Conservation (phyloP, 1,284 basidiomycete genomes). For the Athelia sp. region DNA sequence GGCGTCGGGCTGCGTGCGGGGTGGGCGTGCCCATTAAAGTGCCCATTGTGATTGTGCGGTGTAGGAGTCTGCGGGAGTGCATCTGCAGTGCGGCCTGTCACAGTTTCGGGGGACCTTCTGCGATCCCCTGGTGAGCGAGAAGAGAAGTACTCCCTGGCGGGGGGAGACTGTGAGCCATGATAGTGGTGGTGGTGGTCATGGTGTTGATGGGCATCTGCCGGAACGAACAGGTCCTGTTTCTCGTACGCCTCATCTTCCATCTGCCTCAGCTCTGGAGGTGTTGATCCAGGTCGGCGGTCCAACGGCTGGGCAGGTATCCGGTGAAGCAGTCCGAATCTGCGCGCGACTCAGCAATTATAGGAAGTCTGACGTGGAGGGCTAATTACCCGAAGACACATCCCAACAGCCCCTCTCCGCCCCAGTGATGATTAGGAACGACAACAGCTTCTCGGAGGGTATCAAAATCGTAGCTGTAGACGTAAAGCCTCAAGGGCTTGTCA, state of each 20-base stretch:
- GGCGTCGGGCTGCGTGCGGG: not conserved
- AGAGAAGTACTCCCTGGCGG: not conserved
- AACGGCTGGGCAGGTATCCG: conserved; percentile 74
- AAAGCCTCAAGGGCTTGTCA: conserved; percentile 89
- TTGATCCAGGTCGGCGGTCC: conserved; percentile 47
- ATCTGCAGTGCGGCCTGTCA: conserved; percentile 9
- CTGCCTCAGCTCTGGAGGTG: conserved; percentile 48
- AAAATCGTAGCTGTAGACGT: conserved; percentile 96
- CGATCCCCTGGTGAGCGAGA: not conserved
- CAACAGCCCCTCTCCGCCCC: conserved; percentile 92
- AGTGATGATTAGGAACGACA: conserved; percentile 89
- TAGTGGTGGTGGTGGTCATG: conserved; percentile 17
- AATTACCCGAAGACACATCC: conserved; percentile 89
- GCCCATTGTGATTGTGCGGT: conserved; percentile 14
- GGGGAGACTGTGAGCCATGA: conserved; percentile 2
- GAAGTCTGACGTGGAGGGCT: conserved; percentile 6
- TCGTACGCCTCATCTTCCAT: conserved; percentile 42
- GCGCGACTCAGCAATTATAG: not conserved
- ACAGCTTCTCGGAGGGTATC: conserved; percentile 92
- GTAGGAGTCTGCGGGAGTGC: conserved; percentile 17
- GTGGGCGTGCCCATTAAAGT: not conserved
- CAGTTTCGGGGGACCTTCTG: conserved; percentile 2
- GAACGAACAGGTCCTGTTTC: conserved; percentile 64
- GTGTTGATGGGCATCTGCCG: conserved; percentile 46
- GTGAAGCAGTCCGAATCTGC: conserved; percentile 79